A percentile compares a stretch with the other conserved stretches of the same genome.
These are phyloP conservation scores for Eimeria maxima DNA, from an alignment of 169 alveolate genomes.

Conservation along the genomic window DNA sequence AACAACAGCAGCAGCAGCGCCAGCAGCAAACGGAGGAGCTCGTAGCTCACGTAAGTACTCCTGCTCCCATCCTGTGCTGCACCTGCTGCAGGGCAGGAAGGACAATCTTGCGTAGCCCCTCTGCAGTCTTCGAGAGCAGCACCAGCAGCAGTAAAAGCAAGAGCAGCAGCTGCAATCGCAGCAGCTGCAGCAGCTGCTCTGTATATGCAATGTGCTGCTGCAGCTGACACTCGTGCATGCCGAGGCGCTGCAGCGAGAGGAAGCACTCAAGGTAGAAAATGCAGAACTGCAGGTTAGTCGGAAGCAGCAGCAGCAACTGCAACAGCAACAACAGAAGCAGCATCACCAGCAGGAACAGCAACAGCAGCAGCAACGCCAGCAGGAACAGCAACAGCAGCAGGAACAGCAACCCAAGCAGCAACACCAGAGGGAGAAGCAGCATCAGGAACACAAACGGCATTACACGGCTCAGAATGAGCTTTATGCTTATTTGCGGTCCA, in stretches of 20 bases:
- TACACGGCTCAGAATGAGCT: not conserved
- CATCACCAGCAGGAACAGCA: not conserved
- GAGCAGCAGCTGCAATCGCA: not conserved
- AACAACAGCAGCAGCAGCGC: conserved; percentile 57
- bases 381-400: not conserved
- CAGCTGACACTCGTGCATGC: conserved; percentile 58
- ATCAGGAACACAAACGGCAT: not conserved
- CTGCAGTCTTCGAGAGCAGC: not conserved
- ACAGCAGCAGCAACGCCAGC: not conserved
- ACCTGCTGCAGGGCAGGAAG: not conserved
- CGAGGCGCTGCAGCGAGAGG: conserved; percentile 38
- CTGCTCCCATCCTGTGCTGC: not conserved
- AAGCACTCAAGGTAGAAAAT: not conserved
- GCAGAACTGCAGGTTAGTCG: conserved; percentile 49
- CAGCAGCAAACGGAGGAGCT: conserved; percentile 72
- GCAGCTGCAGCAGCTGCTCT: conserved; percentile 5
- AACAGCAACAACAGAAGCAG: not conserved
- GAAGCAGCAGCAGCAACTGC: not conserved
- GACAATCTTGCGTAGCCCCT: not conserved
- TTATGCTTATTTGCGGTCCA: not conserved
- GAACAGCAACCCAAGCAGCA: not conserved
- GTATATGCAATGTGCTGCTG: not conserved
- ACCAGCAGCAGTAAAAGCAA: not conserved
- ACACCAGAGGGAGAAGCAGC: not conserved
- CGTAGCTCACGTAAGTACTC: conserved; percentile 44